These are phyloP conservation scores for Rhodomyrtus psidioides DNA, from an alignment of 441 rosid genomes.

Conservation along the genomic window DNA sequence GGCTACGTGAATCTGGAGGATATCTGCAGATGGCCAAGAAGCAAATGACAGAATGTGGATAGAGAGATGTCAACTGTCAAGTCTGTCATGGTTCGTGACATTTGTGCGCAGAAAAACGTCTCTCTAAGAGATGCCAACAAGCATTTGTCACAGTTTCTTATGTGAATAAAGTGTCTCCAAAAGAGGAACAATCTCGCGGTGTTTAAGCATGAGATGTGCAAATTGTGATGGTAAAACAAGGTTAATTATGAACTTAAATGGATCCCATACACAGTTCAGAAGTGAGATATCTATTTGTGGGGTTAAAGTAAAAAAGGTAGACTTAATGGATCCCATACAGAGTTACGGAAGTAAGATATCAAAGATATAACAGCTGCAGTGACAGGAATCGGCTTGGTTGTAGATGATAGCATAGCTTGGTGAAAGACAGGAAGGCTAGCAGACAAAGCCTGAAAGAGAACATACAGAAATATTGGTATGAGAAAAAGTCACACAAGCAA, in stretches of 20 bases:
- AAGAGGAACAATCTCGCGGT: neutral
- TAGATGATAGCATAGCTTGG: conserved; percentile 73
- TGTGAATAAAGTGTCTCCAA: neutral
- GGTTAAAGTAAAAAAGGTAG: neutral
- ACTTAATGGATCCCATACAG: conserved; percentile 39
- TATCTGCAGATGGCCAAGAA: neutral
- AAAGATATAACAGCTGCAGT: conserved; percentile 71
- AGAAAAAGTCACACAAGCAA: neutral
- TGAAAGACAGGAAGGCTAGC: conserved; percentile 55
- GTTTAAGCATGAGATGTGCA: neutral
- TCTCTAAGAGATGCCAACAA: neutral
- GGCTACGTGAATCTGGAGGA: neutral
- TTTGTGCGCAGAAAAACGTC: neutral
- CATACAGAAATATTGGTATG: neutral
- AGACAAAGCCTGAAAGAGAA: conserved; percentile 47
- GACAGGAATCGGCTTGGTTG: conserved; percentile 67
- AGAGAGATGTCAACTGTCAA: neutral
- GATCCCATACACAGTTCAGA: neutral
- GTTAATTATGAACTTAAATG: neutral
- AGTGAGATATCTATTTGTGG: neutral
- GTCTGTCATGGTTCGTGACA: neutral
- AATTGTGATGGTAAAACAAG: neutral
- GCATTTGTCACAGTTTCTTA: neutral
- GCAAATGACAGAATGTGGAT: neutral
- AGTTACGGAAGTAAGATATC: conserved; percentile 57